Conservation (phyloP, 306 rosid genomes). For the Castanea sativa region DNA sequence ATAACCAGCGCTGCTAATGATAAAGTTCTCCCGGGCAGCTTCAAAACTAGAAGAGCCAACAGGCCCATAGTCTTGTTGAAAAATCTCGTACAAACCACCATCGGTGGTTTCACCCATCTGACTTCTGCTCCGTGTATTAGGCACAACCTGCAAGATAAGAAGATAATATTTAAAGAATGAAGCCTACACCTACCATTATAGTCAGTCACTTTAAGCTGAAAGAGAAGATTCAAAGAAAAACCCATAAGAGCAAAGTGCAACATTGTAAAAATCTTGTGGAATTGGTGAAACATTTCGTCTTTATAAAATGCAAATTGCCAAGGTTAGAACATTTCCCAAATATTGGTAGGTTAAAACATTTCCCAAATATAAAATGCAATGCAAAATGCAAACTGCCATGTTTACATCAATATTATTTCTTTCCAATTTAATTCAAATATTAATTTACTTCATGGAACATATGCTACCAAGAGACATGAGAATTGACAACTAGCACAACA, state of each 20-base stretch:
- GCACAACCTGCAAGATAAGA: slow-evolving; percentile 72
- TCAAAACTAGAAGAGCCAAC: slow-evolving; percentile 82
- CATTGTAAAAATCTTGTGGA: neutral
- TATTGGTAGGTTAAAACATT: neutral
- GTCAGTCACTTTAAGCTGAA: neutral
- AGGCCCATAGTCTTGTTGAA: slow-evolving; percentile 94
- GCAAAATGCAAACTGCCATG: no score
- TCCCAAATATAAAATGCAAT: no score
- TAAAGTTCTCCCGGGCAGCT: slow-evolving; percentile 94
- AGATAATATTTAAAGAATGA: slow-evolving; percentile 14
- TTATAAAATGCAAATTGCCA: neutral
- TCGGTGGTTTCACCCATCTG: slow-evolving; percentile 99
- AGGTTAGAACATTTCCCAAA: neutral
- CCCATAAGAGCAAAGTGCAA: neutral
- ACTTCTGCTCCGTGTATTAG: slow-evolving; percentile 87
- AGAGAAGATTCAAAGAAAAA: neutral
- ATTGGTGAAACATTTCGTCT: neutral
- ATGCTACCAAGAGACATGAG: neutral
- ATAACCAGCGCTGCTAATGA: slow-evolving; percentile 95
- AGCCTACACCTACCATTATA: neutral
- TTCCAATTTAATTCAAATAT: neutral
- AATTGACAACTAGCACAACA: neutral
- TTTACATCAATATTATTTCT: neutral
- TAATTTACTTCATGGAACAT: neutral
- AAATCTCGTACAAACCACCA: slow-evolving; percentile 94